phyloP scores from a whole-genome alignment of 768 basidiomycete genomes.

The Lactarius akahatsu region DNA sequence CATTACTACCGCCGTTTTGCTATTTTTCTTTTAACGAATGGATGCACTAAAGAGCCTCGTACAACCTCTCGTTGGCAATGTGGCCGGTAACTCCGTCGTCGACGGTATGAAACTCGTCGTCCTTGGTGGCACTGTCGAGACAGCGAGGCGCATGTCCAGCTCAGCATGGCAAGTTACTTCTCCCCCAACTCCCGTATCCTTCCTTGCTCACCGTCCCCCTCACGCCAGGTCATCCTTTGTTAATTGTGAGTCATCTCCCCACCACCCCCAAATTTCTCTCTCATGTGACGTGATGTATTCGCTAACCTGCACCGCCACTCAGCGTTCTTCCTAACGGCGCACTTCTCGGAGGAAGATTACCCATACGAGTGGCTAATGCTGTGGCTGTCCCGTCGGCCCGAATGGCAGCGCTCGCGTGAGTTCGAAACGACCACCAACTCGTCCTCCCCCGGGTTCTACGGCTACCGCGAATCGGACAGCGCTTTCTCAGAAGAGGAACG shows the following conservation, averaged over 20 bases:
- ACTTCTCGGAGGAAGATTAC: constrained; percentile 88
- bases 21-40: constrained; percentile 9
- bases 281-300: constrained; percentile 25
- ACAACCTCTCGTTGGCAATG: constrained; percentile 28
- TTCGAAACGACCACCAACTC: constrained; percentile 85
- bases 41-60: constrained; percentile 31
- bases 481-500: constrained; percentile 55
- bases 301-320: constrained; percentile 30
- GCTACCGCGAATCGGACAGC: constrained; percentile 49
- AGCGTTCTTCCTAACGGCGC: constrained; percentile 72
- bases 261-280: background rate
- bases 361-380: constrained; percentile 92
- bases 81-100: constrained; percentile 55
- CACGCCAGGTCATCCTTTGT: constrained; percentile 73
- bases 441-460: constrained; percentile 54
- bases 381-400: constrained; percentile 81
- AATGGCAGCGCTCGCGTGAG: constrained; percentile 87
- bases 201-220: constrained; percentile 7
- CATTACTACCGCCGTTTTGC: background rate
- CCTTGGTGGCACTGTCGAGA: constrained; percentile 84
- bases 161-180: constrained; percentile 66
- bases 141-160: constrained; percentile 76
- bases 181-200: constrained; percentile 8
- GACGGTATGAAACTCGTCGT: constrained; percentile 91
- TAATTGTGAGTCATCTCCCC: constrained; percentile 58